A percentile compares a stretch with the other conserved stretches of the same genome.
phyloP scores from a whole-genome alignment of 257 asterid species.

The Solanum pinnatisectum region DNA sequence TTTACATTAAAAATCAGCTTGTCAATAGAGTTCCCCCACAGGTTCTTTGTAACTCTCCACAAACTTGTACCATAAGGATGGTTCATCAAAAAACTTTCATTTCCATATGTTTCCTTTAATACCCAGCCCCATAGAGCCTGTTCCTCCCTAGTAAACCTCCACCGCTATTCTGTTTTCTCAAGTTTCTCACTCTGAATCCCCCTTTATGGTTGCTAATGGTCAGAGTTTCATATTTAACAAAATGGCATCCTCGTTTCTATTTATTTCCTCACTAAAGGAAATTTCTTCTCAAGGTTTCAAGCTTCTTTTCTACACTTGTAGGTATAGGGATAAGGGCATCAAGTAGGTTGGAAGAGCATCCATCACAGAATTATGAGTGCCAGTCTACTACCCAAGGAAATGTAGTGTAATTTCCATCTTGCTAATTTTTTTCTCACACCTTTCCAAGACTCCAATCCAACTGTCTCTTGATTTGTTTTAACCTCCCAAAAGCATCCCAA shows the following conservation, averaged over 20 bases:
- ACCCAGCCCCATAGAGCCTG: neutral
- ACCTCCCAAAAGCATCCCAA: neutral
- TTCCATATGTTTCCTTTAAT: neutral
- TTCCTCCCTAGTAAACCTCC: neutral
- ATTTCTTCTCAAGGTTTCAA: neutral
- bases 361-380: neutral
- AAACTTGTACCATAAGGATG: neutral
- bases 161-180: neutral
- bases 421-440: neutral
- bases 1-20: neutral
- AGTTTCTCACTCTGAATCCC: neutral
- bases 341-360: neutral
- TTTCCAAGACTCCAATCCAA: neutral
- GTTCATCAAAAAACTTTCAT: neutral
- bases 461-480: neutral
- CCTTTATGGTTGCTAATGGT: neutral
- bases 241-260: neutral
- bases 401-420: neutral
- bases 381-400: neutral
- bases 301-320: neutral
- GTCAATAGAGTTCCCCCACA: neutral
- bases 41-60: neutral
- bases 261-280: neutral
- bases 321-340: neutral
- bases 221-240: neutral